Conservation (phyloP, 352 stramenopile species). For the Globisporangium rhizosaccharum region DNA sequence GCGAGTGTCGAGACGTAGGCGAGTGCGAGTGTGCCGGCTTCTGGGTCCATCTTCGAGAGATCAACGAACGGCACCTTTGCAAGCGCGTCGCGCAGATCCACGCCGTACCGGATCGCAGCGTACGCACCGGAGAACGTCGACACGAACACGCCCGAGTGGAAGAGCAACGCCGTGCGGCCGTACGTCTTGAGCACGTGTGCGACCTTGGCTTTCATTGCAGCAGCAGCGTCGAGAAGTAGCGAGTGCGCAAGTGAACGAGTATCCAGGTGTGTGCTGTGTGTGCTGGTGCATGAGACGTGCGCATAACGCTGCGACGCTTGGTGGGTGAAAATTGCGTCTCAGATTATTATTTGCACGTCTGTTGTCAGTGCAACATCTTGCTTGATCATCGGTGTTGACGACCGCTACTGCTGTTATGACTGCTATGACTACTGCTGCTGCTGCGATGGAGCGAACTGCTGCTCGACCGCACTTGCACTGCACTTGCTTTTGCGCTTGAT, state of each 20-base stretch:
- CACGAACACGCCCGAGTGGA: slow-evolving; percentile 91
- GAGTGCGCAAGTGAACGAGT: too few relatives aligned
- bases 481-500: not conserved
- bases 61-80: slow-evolving; percentile 68
- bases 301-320: too few relatives aligned
- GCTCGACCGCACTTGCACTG: not conserved
- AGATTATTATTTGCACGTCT: slow-evolving; percentile 3
- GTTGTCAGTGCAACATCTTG: not conserved
- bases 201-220: slow-evolving; percentile 49
- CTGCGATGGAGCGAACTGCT: slow-evolving; percentile 1
- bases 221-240: not conserved
- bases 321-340: too few relatives aligned
- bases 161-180: slow-evolving; percentile 92
- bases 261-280: too few relatives aligned
- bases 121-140: slow-evolving; percentile 91
- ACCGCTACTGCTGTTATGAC: not conserved
- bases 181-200: slow-evolving; percentile 90
- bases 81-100: slow-evolving; percentile 54
- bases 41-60: slow-evolving; percentile 56
- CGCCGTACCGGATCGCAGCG: slow-evolving; percentile 54
- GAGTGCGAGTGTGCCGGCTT: slow-evolving; percentile 62
- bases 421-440: not conserved
- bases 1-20: slow-evolving; percentile 93
- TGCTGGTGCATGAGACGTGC: too few relatives aligned
- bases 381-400: slow-evolving; percentile 3